These are phyloP conservation scores for Musa acuminata DNA, from an alignment of 176 grass and related monocot species.

Conservation along the genomic window DNA sequence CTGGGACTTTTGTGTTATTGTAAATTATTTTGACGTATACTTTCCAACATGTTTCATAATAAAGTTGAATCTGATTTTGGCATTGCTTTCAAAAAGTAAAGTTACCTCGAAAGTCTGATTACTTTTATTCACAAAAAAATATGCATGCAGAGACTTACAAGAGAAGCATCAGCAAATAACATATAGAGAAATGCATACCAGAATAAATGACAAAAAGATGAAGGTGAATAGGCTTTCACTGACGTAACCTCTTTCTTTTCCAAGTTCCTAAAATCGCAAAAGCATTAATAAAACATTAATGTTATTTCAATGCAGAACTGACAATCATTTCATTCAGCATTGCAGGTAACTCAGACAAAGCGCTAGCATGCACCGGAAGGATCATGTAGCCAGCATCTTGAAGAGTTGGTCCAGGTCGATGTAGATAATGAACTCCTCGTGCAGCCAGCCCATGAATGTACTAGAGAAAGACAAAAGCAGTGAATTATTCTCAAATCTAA, in stretches of 20 bases:
- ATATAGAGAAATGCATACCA: constrained; percentile 44
- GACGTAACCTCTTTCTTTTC: constrained; percentile 71
- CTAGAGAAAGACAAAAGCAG: constrained; percentile 50
- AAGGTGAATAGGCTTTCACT: constrained; percentile 81
- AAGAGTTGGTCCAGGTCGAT: constrained; percentile 84
- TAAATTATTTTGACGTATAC: neutral
- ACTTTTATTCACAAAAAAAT: too few relatives aligned
- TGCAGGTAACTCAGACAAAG: constrained; percentile 10
- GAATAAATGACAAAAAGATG: constrained; percentile 78
- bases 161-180: constrained; percentile 5
- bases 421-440: constrained; percentile 96
- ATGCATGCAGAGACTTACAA: neutral
- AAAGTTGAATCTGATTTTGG: neutral
- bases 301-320: neutral
- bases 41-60: neutral
- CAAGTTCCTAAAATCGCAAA: constrained; percentile 62
- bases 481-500: neutral
- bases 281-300: neutral
- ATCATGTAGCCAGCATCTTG: constrained; percentile 87
- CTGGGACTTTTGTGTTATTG: neutral
- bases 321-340: neutral
- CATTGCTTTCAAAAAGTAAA: neutral
- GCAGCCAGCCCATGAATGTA: constrained; percentile 93
- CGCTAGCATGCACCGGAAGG: constrained; percentile 66
- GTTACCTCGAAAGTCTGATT: neutral